phyloP scores from a whole-genome alignment of 2,329 filamentous ascomycete genomes.

The Fusarium sp. region DNA sequence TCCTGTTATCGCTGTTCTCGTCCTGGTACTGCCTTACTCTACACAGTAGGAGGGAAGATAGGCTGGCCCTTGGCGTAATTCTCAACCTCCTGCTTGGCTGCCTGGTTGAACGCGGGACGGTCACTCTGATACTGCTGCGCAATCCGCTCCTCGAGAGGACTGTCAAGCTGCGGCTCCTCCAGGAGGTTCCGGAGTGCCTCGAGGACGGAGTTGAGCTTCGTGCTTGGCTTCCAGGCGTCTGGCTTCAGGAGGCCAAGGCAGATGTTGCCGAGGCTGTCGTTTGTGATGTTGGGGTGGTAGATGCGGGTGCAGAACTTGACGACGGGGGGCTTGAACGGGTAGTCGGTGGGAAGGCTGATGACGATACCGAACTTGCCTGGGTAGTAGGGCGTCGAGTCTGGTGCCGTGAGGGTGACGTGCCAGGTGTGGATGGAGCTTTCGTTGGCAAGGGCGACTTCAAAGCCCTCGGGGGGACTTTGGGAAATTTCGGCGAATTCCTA shows the following conservation, averaged over 20 bases:
- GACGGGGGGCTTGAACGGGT: conserved; percentile 89
- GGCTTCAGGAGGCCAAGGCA: conserved; percentile 86
- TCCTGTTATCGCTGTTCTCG: background rate
- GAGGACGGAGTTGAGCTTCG: conserved; percentile 80
- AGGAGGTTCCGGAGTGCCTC: conserved; percentile 81
- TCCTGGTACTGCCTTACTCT: background rate
- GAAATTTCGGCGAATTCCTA: conserved; percentile 69
- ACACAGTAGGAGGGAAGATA: conserved; percentile 51
- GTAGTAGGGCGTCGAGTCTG: conserved; percentile 62
- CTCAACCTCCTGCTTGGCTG: conserved; percentile 78
- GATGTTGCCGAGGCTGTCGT: conserved; percentile 87
- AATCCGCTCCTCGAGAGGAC: conserved; percentile 88
- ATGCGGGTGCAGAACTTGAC: conserved; percentile 88
- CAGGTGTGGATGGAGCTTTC: conserved; percentile 64
- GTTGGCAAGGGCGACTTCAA: conserved; percentile 61
- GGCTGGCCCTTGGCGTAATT: conserved; percentile 72
- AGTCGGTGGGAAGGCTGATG: conserved; percentile 80
- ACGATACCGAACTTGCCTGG: conserved; percentile 81
- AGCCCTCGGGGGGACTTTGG: conserved; percentile 61
- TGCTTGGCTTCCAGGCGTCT: conserved; percentile 93
- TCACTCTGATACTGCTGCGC: conserved; percentile 85
- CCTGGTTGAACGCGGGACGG: conserved; percentile 77
- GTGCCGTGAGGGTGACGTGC: conserved; percentile 63
- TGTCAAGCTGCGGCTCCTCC: conserved; percentile 85
- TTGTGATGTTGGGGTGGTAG: conserved; percentile 95